Base-by-base conservation (phyloP, 2,329 filamentous ascomycete species). In the Truncatella angustata region DNA sequence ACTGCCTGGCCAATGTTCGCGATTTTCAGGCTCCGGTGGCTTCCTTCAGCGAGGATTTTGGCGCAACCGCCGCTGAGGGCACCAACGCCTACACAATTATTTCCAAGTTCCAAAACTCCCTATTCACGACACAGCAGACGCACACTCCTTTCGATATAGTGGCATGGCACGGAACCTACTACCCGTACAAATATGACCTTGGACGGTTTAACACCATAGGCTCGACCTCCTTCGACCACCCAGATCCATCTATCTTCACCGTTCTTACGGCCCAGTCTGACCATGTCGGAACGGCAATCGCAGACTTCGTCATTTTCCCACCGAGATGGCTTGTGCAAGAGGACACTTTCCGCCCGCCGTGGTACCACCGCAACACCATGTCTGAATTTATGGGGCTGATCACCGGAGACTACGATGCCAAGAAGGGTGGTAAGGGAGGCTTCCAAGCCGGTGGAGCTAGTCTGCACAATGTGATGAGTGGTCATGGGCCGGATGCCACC, bases 111-210 rank as follows among this genome's bases (percentile, higher is more conserved):
- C 81, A 81, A 57, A 82, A 85, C 56, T 76, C 77, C 39, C 75
- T 87, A 43, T 87, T 86, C 66, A 71, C 73, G 14, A 81, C 82
- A 21, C 76, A 70, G 42, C 85, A 88, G 65, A 68, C 75, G 5
- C 85, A 88, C 63, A 84, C 80, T 0, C 85, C 85, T 0, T 88
- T 87, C 60, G 84, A 88, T 58, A 77, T 88, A 3, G 85, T 88
- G 11, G 84, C 82, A n/a, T 88, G 85, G 84, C 85, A 88, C 60
- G 85, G 85, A 16, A 84, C 80, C 54, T 88, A 87, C 66, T 84
- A 84, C 55, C 85, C 85, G 0, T 88, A 84, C 72, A 88, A 88
- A 66, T 88, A 88, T 65, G 85, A 87, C 58, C 73, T 88, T 0
- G 84, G 82, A 36, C 80, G 84, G 23, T 88, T 87, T 70, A 85